Conservation (phyloP, 805 yeast genomes). For the Saccharomycopsis oosterbeekiorum region DNA sequence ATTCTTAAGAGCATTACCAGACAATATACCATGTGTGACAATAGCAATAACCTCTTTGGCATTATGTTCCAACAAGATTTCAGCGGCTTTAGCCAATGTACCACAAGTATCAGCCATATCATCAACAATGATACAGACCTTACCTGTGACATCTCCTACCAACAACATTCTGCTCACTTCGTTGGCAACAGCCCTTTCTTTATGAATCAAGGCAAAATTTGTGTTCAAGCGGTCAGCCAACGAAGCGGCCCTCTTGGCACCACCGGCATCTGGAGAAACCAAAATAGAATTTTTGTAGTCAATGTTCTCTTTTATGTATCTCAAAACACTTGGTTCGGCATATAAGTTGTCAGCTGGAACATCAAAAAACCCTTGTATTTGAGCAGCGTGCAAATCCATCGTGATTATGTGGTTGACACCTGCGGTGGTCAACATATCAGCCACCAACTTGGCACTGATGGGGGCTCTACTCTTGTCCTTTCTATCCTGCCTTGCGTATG, state of each 20-base stretch:
- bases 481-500: conserved; percentile 95
- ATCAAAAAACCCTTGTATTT: conserved; percentile 92
- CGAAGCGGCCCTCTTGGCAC: conserved; percentile 94
- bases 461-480: conserved; percentile 96
- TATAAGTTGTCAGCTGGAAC: conserved; percentile 94
- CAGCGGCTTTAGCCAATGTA: conserved; percentile 90
- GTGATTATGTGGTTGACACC: conserved; percentile 95
- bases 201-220: conserved; percentile 91
- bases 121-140: conserved; percentile 79
- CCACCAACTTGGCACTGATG: conserved; percentile 88
- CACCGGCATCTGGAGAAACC: conserved; percentile 98
- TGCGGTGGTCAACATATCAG: conserved; percentile 83
- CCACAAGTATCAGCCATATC: conserved; percentile 99
- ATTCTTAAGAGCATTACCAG: conserved; percentile 72
- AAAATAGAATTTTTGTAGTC: conserved; percentile 54
- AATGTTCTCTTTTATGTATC: conserved; percentile 64
- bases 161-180: conserved; percentile 92
- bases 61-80: conserved; percentile 66
- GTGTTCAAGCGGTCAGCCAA: conserved; percentile 87
- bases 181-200: conserved; percentile 90
- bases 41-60: conserved; percentile 85
- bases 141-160: conserved; percentile 86
- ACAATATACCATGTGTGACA: conserved; percentile 91
- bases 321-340: conserved; percentile 85
- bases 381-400: conserved; percentile 95